A percentile compares a stretch with the other conserved stretches of the same genome.
Conservation (phyloP, 768 basidiomycete species). For the Hericium coralloides region DNA sequence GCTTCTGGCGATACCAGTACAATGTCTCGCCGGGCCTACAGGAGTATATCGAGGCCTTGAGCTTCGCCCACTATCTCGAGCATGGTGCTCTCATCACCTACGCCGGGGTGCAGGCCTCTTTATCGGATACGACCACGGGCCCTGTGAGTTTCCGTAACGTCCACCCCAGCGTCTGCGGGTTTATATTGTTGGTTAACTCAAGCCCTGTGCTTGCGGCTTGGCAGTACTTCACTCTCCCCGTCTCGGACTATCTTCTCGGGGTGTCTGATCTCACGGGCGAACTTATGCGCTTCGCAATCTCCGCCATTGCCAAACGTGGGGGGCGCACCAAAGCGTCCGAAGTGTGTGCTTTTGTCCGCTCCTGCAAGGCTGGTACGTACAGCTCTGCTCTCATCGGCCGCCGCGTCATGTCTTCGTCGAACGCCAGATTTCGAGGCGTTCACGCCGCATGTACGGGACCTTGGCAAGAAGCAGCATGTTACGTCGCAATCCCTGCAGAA, state of each 20-base stretch:
- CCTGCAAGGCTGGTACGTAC: conserved; percentile 58
- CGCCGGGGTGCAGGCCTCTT: conserved; percentile 51
- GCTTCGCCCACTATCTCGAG: conserved; percentile 81
- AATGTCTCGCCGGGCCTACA: conserved; percentile 78
- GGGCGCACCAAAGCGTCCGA: conserved; percentile 53
- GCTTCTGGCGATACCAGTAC: conserved; percentile 71
- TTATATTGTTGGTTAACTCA: neutral
- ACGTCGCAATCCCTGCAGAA: conserved; percentile 86
- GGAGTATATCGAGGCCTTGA: conserved; percentile 92
- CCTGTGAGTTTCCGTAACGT: neutral
- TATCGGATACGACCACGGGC: conserved; percentile 49
- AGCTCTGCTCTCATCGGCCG: neutral
- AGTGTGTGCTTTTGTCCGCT: conserved; percentile 63
- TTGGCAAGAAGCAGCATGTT: conserved; percentile 83
- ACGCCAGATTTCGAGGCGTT: conserved; percentile 68
- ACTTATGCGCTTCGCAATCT: conserved; percentile 92
- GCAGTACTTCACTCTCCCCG: conserved; percentile 69
- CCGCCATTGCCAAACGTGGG: conserved; percentile 60
- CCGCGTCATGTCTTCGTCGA: neutral
- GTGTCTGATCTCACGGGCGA: conserved; percentile 94
- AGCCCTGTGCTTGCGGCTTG: conserved; percentile 1
- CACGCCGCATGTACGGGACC: conserved; percentile 57
- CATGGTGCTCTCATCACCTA: conserved; percentile 59
- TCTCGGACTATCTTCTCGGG: conserved; percentile 86
- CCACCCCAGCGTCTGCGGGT: neutral